Percentiles rank a stretch among this genome's conserved stretches.
Evolutionary conservation across 2,329 filamentous ascomycete species (phyloP).

Genomic region (Fusarium nygamai): DNA sequence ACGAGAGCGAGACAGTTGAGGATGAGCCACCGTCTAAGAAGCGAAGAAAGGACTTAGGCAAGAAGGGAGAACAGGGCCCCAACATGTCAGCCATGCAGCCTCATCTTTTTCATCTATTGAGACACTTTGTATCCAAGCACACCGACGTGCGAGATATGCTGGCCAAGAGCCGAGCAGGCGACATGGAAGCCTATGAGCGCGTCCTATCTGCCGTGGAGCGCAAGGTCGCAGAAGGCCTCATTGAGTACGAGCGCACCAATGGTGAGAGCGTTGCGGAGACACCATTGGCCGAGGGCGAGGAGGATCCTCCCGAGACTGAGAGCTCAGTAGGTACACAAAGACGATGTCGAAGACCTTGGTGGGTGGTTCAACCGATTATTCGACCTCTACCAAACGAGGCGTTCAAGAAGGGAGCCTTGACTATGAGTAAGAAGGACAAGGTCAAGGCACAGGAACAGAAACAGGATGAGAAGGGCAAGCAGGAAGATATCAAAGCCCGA

Average conservation of each 20-base stretch:
- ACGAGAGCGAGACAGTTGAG: constrained; percentile 45
- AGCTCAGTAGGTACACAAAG: constrained; percentile 75
- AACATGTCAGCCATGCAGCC: constrained; percentile 87
- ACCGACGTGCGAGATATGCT: constrained; percentile 88
- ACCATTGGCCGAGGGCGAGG: constrained; percentile 43
- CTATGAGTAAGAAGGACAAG: constrained; percentile 75
- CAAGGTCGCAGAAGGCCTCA: constrained; percentile 76
- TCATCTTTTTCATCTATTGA: constrained; percentile 91
- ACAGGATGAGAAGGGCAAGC: constrained; percentile 31
- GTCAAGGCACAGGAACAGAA: constrained; percentile 48
- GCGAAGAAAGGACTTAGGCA: constrained; percentile 53
- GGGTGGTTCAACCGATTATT: constrained; percentile 89
- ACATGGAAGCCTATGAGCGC: constrained; percentile 80
- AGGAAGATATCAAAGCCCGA: constrained; percentile 40
- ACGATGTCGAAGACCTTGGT: constrained; percentile 80
- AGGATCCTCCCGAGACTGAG: constrained; percentile 57
- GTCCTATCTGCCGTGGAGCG: constrained; percentile 80
- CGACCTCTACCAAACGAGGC: constrained; percentile 89
- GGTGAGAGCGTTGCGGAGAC: constrained; percentile 59
- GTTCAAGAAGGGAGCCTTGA: constrained; percentile 79
- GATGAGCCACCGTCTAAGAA: constrained; percentile 65
- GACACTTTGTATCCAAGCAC: constrained; percentile 81
- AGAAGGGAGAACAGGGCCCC: constrained; percentile 55
- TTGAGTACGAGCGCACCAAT: constrained; percentile 69
- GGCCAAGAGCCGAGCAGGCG: constrained; percentile 72